A percentile compares a stretch with the other conserved stretches of the same genome.
phyloP scores from a whole-genome alignment of 352 stramenopile species.

The Discostella stelligera region DNA sequence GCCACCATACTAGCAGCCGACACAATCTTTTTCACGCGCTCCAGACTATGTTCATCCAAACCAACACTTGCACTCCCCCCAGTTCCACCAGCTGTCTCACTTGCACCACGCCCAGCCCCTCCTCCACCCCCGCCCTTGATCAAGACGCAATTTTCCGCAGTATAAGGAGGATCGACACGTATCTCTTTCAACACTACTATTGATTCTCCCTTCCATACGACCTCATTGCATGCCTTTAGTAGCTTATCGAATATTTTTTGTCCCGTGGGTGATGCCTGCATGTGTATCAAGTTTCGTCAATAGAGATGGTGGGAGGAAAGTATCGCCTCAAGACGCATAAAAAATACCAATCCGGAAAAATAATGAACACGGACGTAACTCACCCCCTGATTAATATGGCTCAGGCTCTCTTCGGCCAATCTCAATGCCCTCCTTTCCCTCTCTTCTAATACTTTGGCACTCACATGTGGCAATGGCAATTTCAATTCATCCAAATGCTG shows the following conservation, averaged over 20 bases:
- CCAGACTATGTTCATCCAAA: slow-evolving; percentile 65
- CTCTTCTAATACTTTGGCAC: slow-evolving; percentile 69
- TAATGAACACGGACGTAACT: too few relatives aligned
- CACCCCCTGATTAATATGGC: slow-evolving; percentile 54
- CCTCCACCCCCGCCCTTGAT: slow-evolving; percentile 25
- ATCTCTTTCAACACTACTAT: slow-evolving; percentile 78
- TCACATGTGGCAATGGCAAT: slow-evolving; percentile 45
- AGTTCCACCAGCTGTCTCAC: background rate
- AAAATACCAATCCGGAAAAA: too few relatives aligned
- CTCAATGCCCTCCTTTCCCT: slow-evolving; percentile 71
- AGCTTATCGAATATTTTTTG: slow-evolving; percentile 80
- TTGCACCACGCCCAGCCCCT: background rate
- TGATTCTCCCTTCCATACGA: slow-evolving; percentile 70
- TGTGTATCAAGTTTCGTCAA: background rate
- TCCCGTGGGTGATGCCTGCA: slow-evolving; percentile 63
- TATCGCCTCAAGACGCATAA: too few relatives aligned
- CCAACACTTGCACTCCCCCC: background rate
- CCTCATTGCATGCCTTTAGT: slow-evolving; percentile 79
- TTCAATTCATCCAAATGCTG: slow-evolving; percentile 34
- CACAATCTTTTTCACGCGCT: slow-evolving; percentile 80
- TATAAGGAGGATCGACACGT: slow-evolving; percentile 76
- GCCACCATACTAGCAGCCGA: slow-evolving; percentile 6
- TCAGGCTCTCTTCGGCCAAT: slow-evolving; percentile 71
- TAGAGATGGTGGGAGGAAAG: background rate
- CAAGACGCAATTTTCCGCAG: slow-evolving; percentile 61